Percentiles rank a stretch among this genome's conserved stretches.
Evolutionary conservation across 73 alveolate genomes (phyloP).

Genomic region (Blepharisma japonicum): DNA sequence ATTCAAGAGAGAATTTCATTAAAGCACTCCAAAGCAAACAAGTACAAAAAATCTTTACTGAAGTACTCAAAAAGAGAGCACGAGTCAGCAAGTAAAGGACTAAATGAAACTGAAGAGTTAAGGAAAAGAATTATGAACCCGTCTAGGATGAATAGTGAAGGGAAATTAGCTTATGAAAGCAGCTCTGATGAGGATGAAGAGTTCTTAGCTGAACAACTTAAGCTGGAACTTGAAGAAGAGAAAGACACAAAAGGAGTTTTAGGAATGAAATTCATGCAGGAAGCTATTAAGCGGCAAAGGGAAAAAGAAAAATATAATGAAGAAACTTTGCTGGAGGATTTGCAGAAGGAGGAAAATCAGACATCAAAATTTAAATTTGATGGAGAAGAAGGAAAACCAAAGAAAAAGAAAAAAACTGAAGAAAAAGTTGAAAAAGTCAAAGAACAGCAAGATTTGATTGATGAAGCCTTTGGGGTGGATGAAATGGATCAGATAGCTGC

Average conservation of each 20-base stretch:
- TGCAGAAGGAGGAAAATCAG: neutral
- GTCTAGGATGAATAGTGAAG: constrained; percentile 5
- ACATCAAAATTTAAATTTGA: constrained; percentile 8
- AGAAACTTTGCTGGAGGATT: neutral
- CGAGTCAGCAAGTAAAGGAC: neutral
- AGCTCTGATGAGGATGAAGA: constrained; percentile 14
- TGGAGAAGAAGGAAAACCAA: neutral
- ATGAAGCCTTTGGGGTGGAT: constrained; percentile 24
- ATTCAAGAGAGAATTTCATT: constrained; percentile 10
- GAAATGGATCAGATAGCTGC: constrained; percentile 27
- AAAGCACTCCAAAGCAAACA: neutral
- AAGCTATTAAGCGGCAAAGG: constrained; percentile 17
- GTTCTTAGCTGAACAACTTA: constrained; percentile 1
- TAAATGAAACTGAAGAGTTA: constrained; percentile 11
- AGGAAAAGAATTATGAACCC: constrained; percentile 11
- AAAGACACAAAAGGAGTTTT: neutral
- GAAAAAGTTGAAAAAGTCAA: neutral
- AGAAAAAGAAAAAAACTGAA: neutral
- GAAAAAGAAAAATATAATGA: neutral
- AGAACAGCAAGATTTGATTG: neutral
- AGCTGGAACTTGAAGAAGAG: neutral
- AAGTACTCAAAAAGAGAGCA: constrained; percentile 7
- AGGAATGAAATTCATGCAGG: constrained; percentile 4
- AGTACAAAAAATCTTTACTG: neutral
- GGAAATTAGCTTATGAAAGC: constrained; percentile 14